Percentiles rank a stretch among this genome's conserved stretches.
These are phyloP conservation scores for Pyrenophora seminiperda DNA, from an alignment of 2,329 filamentous ascomycete genomes.

Conservation along the genomic window DNA sequence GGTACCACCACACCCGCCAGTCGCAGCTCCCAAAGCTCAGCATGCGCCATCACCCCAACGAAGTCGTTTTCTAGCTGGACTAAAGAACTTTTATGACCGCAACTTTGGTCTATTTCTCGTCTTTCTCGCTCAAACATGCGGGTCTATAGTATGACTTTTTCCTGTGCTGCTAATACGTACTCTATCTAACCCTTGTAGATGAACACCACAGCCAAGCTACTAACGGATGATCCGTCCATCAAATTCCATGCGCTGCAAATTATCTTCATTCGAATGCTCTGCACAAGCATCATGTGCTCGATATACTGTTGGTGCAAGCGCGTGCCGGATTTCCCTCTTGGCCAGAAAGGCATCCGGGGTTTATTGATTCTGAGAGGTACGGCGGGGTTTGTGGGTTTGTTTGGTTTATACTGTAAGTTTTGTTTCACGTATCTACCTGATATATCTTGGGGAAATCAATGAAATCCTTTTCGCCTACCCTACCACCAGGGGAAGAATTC, in stretches of 20 bases:
- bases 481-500: too few species aligned
- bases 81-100: constrained; percentile 27
- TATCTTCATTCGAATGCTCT: constrained; percentile 75
- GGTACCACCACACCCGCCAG: neutral
- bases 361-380: constrained; percentile 29
- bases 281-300: constrained; percentile 69
- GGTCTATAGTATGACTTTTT: constrained; percentile 22
- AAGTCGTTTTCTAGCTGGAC: neutral
- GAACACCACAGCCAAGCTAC: constrained; percentile 33
- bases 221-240: constrained; percentile 32
- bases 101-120: constrained; percentile 35
- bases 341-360: constrained; percentile 22
- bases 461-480: too few species aligned
- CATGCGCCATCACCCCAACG: constrained; percentile 5
- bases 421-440: too few species aligned
- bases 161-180: neutral
- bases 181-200: too few species aligned
- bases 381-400: constrained; percentile 36
- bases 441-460: too few species aligned
- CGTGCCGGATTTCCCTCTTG: constrained; percentile 33
- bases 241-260: constrained; percentile 57
- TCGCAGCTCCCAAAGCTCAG: neutral
- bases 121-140: constrained; percentile 48
- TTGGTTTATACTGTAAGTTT: constrained; percentile 37
- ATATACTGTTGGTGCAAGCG: constrained; percentile 72